Base-by-base conservation (phyloP, 2,329 filamentous ascomycete genomes). In the Aspergillus cejpii region DNA sequence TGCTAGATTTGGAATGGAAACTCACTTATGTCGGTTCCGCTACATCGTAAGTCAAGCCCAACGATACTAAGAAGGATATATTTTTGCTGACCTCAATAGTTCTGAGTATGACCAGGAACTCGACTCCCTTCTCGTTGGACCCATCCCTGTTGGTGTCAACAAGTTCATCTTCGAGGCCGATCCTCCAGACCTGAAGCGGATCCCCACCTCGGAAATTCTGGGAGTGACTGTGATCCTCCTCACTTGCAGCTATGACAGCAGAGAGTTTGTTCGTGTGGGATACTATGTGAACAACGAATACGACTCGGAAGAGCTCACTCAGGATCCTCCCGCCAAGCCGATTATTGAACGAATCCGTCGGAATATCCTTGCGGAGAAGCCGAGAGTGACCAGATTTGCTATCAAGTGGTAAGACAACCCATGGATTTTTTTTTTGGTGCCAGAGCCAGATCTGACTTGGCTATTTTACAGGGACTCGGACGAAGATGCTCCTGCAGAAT, bases 281-380 rank as follows among this genome's bases (percentile, higher is more conserved):
- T 98, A 98, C 79, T 98, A 98, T 59, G 92, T 98, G 61, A 98
- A 97, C 77, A 98, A 98, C 62, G 94, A 98, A 69, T 98, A 98
- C 68, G 88, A 94, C 58, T 85, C 86, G 20, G 88, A 94, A 60
- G 87, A 94, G 66, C 78, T 98, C 52, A 85, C 81, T 58, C 82
- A 84, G 38, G 90, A 97, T 59, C 92, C 92, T 7, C 92, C 92
- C 5, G 78, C 88, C 46, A 95, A 95, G 75, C 90, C 90, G 29
- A 78, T 94, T 57, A 84, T 97, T 53, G 94, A 98, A 66, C 87
- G 89, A 61, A 88, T 98, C 52, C 81, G 81, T 55, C 84, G 94
- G 58, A 96, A 94, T 63, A 87, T 98, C 40, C 79, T 98, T 28
- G 89, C 90, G 2, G 91, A 97, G 73, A 98, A 98, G 79, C 92